A percentile compares a stretch with the other conserved stretches of the same genome.
phyloP scores from a whole-genome alignment of 306 rosid species.

The Dryas drummondii region DNA sequence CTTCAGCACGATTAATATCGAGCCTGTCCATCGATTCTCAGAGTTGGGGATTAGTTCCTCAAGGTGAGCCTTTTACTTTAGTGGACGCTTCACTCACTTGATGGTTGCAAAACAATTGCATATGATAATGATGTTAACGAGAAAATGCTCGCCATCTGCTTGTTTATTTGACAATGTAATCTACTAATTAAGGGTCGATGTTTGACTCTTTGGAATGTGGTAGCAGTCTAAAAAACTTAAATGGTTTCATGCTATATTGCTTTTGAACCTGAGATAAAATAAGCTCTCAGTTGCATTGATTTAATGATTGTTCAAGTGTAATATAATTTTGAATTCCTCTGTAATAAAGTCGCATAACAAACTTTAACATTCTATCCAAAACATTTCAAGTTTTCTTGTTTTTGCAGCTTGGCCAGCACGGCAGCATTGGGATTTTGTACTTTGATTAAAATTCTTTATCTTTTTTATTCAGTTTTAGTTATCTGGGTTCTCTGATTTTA shows the following conservation, averaged over 20 bases:
- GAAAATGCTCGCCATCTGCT: neutral
- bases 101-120: neutral
- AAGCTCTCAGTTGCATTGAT: neutral
- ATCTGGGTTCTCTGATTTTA: neutral
- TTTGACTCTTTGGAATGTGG: neutral
- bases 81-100: neutral
- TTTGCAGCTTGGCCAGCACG: no score
- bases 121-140: neutral
- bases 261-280: neutral
- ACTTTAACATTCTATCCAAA: neutral
- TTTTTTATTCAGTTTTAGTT: neutral
- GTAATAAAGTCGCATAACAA: neutral
- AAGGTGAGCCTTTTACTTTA: conserved; percentile 46
- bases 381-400: conserved; percentile 4
- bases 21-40: conserved; percentile 60
- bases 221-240: neutral
- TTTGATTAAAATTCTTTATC: neutral
- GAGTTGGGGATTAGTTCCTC: conserved; percentile 86
- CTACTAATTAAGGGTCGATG: neutral
- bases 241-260: neutral
- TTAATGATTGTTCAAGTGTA: neutral
- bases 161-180: neutral
- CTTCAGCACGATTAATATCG: conserved; percentile 76
- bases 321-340: neutral
- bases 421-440: no score